Evolutionary conservation across 2,329 filamentous ascomycete genomes (phyloP).

Genomic region (Paraconiothyrium sp.): DNA sequence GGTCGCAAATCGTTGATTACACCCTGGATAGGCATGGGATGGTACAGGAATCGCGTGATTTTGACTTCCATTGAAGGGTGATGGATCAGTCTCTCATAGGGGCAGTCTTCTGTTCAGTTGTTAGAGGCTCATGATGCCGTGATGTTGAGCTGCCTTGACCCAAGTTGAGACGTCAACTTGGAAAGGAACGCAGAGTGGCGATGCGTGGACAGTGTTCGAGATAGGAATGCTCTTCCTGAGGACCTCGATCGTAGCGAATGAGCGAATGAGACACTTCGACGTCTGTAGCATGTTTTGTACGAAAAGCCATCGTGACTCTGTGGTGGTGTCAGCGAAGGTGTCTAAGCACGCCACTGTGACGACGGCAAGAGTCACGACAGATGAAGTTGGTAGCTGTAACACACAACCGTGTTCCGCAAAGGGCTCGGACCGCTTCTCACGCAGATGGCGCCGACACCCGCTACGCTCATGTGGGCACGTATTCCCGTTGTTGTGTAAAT

Average conservation of each 20-base stretch:
- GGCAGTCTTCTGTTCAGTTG: not conserved
- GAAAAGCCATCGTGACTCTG: slow-evolving; percentile 7
- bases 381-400: not conserved
- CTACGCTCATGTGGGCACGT: not conserved
- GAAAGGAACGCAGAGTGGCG: not conserved
- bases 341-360: slow-evolving; percentile 6
- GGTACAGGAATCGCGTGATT: not conserved
- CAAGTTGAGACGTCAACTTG: not conserved
- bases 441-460: slow-evolving; percentile 7
- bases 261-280: not conserved
- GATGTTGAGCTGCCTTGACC: not conserved
- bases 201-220: not conserved
- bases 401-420: slow-evolving; percentile 1
- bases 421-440: slow-evolving; percentile 3
- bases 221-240: not conserved
- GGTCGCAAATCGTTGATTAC: not conserved
- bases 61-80: not conserved
- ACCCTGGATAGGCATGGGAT: not conserved
- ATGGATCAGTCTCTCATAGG: not conserved
- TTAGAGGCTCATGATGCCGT: not conserved
- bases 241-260: not conserved
- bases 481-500: slow-evolving; percentile 7
- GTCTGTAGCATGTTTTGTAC: not conserved
- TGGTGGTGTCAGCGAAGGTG: slow-evolving; percentile 12
- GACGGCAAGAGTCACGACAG: not conserved